A percentile compares a stretch with the other conserved stretches of the same genome.
Conservation (phyloP, 1,284 basidiomycete species). For the Fomitopsis palustris region DNA sequence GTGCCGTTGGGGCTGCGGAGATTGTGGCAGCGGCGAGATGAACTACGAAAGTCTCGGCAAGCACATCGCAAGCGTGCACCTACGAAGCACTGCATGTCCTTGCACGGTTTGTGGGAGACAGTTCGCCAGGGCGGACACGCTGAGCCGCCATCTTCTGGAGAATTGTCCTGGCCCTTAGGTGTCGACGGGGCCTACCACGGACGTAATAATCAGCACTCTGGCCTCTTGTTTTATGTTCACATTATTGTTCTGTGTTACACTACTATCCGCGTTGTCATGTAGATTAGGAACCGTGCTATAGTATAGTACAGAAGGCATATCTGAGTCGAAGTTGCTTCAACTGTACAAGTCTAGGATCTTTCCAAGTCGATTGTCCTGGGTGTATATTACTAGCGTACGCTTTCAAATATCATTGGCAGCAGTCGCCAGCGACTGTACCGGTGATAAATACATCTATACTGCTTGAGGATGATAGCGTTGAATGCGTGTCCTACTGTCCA, state of each 20-base stretch:
- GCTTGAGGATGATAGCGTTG: too few species aligned
- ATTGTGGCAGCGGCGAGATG: conserved; percentile 2
- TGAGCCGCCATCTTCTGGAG: not conserved
- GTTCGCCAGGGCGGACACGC: conserved; percentile 5
- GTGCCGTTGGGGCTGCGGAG: not conserved
- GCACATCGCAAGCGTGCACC: conserved; percentile 4
- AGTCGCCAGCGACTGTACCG: not conserved
- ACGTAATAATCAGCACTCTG: not conserved
- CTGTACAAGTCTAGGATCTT: too few species aligned
- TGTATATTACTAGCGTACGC: not conserved
- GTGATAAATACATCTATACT: not conserved
- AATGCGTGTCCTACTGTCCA: too few species aligned
- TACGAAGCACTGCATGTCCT: not conserved
- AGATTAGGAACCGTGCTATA: too few species aligned
- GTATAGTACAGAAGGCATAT: too few species aligned
- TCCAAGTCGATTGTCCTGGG: not conserved
- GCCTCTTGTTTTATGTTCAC: not conserved
- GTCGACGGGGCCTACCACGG: not conserved
- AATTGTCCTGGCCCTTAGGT: not conserved
- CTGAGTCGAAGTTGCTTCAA: too few species aligned
- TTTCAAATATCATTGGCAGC: not conserved
- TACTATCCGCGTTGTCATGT: too few species aligned
- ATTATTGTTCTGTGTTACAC: too few species aligned
- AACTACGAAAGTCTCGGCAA: conserved; percentile 3
- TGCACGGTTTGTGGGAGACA: not conserved